Evolutionary conservation across 176 grass and related monocot genomes (phyloP), one percentile per base, ranked within the genome.

Genomic region (Elaeis guineensis): DNA sequence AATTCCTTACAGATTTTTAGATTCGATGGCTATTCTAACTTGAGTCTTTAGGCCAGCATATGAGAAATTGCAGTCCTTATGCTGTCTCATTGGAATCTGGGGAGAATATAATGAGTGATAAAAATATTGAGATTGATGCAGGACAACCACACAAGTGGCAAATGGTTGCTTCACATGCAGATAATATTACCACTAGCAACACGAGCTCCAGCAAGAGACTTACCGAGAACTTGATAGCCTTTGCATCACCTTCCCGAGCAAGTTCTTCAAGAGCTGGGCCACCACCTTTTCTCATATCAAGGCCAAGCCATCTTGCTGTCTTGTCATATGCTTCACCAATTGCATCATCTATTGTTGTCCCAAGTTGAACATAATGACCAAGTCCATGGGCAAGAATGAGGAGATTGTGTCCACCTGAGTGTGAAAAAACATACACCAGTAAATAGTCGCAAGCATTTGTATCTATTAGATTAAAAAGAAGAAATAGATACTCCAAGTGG

Each of bases 321-420:
- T 97, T 91, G 69, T 97, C 92, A 75, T 97, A 97, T 71, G 92
- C 92, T 76, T 97, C 92, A 55, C 92, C 92, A 67, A 97, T 97
- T n/a, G 92, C 87, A 70, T 97, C 92, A 75, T 97, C 92, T 85
- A 97, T 76, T 44, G 78, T 97, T 48, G 92, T 97, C 12, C 92
- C 92, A 75, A 97, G 75, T 78, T 97, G 92, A 79, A 90, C 73
- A 65, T 97, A 97, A n/a, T 97, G 69, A 25, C 92, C 92, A 65
- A 97, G 80, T 48, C 51, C 61, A 54, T 88, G 83, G 66, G 84
- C 87, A 57, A 91, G 83, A 82, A 97, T 83, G 56, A 96, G 79
- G 64, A 96, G 86, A 79, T 96, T 96, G 72, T 96, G 86, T 55
- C 92, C 92, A 58, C 92, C 92, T 97, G 72, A 72, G 23, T 64